Base-by-base conservation (phyloP, 495 filamentous ascomycete species). In the Aspergillus hancockii region DNA sequence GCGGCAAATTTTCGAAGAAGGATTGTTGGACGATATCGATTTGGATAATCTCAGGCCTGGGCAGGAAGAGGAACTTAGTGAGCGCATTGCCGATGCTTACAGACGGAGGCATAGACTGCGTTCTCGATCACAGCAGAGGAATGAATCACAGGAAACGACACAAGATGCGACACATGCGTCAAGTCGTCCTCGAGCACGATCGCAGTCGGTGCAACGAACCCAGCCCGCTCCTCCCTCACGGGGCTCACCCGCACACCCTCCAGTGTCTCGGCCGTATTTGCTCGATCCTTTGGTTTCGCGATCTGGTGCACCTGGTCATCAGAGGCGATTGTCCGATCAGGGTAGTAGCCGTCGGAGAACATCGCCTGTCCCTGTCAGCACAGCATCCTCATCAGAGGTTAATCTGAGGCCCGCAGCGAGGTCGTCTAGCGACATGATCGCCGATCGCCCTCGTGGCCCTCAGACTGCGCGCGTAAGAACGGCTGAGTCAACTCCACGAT, bases 21-120 rank as follows among this genome's bases (percentile, higher is more conserved):
- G 92, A 0, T 70, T 96, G 51, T 69, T 97, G 53, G 90, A 96
- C 62, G 91, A 91, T 31, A 83, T 96, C 52, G 90, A 97, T 65
- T 74, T 95, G 53, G 85, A 91, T 65, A 90, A 90, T 61, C 81
- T 97, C 25, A 89, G 90, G 61, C 78, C 88, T 4, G 74, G 74
- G 49, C 88, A 87, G 59, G 91, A 96, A 64, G 90, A 96, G 61
- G 90, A 94, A 69, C 82, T 97, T 8, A 95, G 88, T 67, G 88
- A 92, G 67, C 84, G 87, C 60, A 95, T 97, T 65, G 92, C 91
- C 14, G 89, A 93, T 63, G 91, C 91, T 14, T 96, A 93, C 67
- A 78, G 89, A 52, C 80, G 88, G 54, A 79, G 90, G 32, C 90
- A 91, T 65, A 79, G 72, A 59, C 65, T 70, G 43, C 72, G 75